These are phyloP conservation scores for Zasmidium cellare DNA, from an alignment of 2,329 filamentous ascomycete species.

Conservation along the genomic window DNA sequence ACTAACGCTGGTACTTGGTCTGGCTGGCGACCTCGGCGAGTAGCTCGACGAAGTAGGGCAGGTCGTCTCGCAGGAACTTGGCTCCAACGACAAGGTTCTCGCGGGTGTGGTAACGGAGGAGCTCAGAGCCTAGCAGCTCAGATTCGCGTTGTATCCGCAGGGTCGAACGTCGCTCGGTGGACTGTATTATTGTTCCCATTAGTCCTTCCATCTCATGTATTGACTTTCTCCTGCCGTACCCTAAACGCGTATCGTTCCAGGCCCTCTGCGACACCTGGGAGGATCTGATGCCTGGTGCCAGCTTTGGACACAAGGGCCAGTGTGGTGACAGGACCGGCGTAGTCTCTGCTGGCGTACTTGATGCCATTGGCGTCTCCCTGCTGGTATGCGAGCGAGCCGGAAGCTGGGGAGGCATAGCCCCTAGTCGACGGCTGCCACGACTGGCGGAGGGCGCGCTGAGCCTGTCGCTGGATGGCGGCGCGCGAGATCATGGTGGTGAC, in stretches of 20 bases:
- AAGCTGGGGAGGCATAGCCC: conserved; percentile 63
- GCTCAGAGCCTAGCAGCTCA: conserved; percentile 90
- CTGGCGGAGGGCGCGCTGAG: conserved; percentile 62
- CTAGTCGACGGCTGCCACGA: conserved; percentile 61
- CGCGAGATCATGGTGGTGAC: conserved; percentile 62
- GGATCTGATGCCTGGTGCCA: conserved; percentile 86
- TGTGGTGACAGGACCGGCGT: conserved; percentile 83
- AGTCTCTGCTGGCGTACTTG: conserved; percentile 90
- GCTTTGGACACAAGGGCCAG: conserved; percentile 91
- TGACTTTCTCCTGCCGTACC: conserved; percentile 52
- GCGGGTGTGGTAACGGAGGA: conserved; percentile 83
- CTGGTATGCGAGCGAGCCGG: conserved; percentile 82
- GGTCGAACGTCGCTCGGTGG: conserved; percentile 83
- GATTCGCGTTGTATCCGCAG: conserved; percentile 92
- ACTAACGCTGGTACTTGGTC: conserved; percentile 76
- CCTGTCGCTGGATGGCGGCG: conserved; percentile 63
- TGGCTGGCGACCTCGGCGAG: conserved; percentile 85
- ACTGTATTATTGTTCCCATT: conserved; percentile 51
- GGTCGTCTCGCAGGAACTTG: conserved; percentile 91
- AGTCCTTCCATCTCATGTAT: conserved; percentile 12
- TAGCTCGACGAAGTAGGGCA: conserved; percentile 96
- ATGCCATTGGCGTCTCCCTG: conserved; percentile 81
- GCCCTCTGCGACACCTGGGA: conserved; percentile 85
- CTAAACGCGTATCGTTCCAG: conserved; percentile 97
- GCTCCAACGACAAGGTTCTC: conserved; percentile 91